Conservation (phyloP, 768 basidiomycete genomes). For the Suillus bovinus region DNA sequence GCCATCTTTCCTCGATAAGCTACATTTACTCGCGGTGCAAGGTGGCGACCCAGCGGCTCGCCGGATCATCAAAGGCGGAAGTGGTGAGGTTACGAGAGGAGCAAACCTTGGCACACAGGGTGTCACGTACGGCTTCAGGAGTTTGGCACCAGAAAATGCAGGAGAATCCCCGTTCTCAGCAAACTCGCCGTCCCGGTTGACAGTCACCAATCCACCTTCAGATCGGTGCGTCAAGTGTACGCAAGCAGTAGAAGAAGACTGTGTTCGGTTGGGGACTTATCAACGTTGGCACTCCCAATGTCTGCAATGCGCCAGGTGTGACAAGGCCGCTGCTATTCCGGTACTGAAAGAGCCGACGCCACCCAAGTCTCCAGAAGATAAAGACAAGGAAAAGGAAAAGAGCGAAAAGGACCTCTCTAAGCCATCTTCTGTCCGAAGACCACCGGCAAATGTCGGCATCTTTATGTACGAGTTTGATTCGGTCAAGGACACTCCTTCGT, state of each 20-base stretch:
- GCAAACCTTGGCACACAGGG: constrained; percentile 79
- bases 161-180: constrained; percentile 77
- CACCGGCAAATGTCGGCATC: constrained; percentile 76
- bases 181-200: constrained; percentile 44
- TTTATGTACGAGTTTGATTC: constrained; percentile 81
- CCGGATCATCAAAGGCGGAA: constrained; percentile 73
- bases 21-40: constrained; percentile 88
- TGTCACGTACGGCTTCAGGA: constrained; percentile 91
- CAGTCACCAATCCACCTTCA: constrained; percentile 72
- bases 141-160: constrained; percentile 88
- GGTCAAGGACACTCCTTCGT: constrained; percentile 64
- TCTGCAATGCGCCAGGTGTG: constrained; percentile 81
- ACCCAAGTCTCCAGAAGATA: constrained; percentile 53
- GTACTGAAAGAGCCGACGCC: constrained; percentile 54
- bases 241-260: constrained; percentile 95
- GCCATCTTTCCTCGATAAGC: constrained; percentile 86
- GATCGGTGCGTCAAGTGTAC: constrained; percentile 91
- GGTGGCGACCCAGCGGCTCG: constrained; percentile 78
- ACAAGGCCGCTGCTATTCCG: constrained; percentile 69
- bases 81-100: constrained; percentile 56
- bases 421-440: constrained; percentile 63
- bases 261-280: constrained; percentile 92
- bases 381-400: constrained; percentile 44
- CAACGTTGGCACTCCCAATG: constrained; percentile 97
- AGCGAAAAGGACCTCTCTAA: constrained; percentile 52